phyloP scores from a whole-genome alignment of 257 asterid genomes.

The Ilex aquifolium region DNA sequence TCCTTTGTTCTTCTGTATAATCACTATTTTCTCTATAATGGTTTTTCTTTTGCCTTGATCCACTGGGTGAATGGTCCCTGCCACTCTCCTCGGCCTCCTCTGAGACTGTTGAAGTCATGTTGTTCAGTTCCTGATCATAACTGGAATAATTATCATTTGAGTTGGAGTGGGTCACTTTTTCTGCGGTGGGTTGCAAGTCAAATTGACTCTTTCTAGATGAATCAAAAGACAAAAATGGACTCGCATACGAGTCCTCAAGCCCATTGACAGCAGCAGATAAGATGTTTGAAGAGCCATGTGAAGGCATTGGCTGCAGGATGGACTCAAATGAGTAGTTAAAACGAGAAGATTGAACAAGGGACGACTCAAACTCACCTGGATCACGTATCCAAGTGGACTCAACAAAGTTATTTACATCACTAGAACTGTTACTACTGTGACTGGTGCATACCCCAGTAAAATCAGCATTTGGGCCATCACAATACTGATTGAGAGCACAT shows the following conservation, averaged over 20 bases:
- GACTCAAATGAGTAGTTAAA: background rate
- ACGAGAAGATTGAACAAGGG: no score
- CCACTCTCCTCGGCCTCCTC: background rate
- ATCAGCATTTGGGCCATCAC: background rate
- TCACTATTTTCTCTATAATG: slow-evolving; percentile 17
- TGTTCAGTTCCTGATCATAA: background rate
- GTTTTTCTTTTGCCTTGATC: slow-evolving; percentile 6
- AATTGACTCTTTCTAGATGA: background rate
- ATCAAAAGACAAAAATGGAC: background rate
- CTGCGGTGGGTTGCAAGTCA: background rate
- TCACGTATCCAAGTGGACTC: background rate
- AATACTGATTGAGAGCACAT: background rate
- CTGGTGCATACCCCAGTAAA: background rate
- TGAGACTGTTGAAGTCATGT: background rate
- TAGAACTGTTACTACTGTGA: background rate
- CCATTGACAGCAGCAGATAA: background rate
- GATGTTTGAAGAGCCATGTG: background rate
- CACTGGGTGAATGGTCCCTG: background rate
- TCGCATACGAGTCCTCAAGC: background rate
- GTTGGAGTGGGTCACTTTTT: background rate
- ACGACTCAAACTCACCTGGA: no score
- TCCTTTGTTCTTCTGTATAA: slow-evolving; percentile 9
- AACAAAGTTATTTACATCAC: background rate
- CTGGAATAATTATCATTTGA: background rate
- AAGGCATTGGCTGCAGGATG: background rate